Conservation (phyloP, 2,329 filamentous ascomycete genomes). For the Fusarium coicis region DNA sequence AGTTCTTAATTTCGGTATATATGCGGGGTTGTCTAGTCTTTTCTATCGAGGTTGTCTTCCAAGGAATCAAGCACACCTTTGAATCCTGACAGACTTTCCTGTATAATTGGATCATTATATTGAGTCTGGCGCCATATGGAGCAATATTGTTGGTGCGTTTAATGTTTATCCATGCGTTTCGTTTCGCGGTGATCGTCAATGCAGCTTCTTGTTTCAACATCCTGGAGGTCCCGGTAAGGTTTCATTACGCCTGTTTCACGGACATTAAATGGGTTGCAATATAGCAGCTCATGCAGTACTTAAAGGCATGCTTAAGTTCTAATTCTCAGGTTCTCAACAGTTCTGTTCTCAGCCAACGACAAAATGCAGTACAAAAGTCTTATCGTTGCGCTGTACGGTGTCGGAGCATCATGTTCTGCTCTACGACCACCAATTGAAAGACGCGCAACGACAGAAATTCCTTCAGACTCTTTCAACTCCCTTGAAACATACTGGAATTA, state of each 20-base stretch:
- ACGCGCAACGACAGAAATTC: slow-evolving; percentile 25
- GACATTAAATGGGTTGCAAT: background rate
- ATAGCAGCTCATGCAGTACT: background rate
- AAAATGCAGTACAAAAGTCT: slow-evolving; percentile 2
- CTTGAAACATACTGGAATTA: slow-evolving; percentile 37
- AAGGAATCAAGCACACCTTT: background rate
- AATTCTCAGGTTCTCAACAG: accelerated
- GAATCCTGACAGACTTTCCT: background rate
- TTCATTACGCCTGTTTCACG: slow-evolving; percentile 7
- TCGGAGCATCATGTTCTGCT: slow-evolving; percentile 9
- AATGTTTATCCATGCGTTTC: slow-evolving; percentile 1
- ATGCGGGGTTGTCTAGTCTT: background rate
- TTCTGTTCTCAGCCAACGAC: background rate
- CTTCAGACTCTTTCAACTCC: slow-evolving; percentile 18
- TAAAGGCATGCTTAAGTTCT: background rate
- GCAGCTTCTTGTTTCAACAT: slow-evolving; percentile 13
- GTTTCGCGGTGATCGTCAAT: slow-evolving; percentile 5
- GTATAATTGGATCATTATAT: background rate
- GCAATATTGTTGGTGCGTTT: slow-evolving; percentile 15
- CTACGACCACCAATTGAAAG: slow-evolving; percentile 9
- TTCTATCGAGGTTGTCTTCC: background rate
- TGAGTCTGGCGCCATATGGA: background rate
- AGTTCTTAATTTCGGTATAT: background rate
- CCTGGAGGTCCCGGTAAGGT: background rate
- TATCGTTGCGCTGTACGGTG: slow-evolving; percentile 1